Base-by-base conservation (phyloP, 179 eudicot species). In the Carnegiea gigantea region DNA sequence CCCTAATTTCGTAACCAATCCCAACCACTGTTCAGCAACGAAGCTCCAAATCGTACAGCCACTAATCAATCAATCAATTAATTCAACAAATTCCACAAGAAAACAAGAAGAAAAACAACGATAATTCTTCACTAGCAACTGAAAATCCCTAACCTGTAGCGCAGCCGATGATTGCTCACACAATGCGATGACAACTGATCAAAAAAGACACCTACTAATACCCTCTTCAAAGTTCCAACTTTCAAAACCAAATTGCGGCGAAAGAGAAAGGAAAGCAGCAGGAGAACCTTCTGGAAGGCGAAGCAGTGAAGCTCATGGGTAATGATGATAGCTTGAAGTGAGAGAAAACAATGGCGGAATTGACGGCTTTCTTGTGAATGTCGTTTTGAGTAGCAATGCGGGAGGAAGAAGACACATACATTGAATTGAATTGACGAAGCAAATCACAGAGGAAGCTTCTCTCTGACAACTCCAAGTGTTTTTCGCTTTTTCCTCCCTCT, bases 401-500 rank as follows among this genome's bases (percentile, higher is more conserved):
- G 71, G 71, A 28, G 10, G 36, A 26, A 24, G 71, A 65, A 65
- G 71, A 26, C 38, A 65, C 36, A 26, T 60, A n/a, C 67, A 60
- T 4, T 60, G 67, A n/a, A 60, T 60, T 60, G 67, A 21, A 20
- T 15, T 7, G 13, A 12, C 5, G 26, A 65, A 26, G 10, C 71
- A 65, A 65, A 65, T 65, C 36, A 33, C 2, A 65, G 71, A 76
- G 75, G 86, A 80, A 80, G 83, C 77, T 80, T 80, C 74, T 71
- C 38, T 13, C 20, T 77, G 78, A 84, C 81, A 77, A 77, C 77
- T 70, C 81, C 81, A 60, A 83, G 68, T 20, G 71, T 77, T 49
- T 76, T 53, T 43, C 33, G 64, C 75, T 40, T 81, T 40, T 81
- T 68, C 62, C 28, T 51, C 23, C 46, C 67, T 53, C 21, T 6